phyloP scores from a whole-genome alignment of 352 stramenopile genomes.

The Blastocystis sp. region DNA sequence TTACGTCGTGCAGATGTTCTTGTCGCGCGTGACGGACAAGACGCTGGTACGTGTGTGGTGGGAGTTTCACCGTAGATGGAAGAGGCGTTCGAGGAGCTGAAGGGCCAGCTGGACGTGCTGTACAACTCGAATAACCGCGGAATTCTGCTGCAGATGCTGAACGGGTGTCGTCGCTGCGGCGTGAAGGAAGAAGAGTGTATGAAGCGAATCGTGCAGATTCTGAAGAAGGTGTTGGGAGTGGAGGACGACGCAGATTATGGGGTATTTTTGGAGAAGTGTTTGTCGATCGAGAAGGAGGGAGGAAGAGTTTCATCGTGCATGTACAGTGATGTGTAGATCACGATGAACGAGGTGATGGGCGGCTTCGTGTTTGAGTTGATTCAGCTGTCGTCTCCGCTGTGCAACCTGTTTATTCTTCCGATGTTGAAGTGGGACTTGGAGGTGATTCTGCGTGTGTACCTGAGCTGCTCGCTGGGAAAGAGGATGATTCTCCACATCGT shows the following conservation, averaged over 20 bases:
- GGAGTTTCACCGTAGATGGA: background rate
- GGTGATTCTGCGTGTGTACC: constrained; percentile 20
- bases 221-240: constrained; percentile 17
- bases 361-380: constrained; percentile 48
- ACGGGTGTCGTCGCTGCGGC: constrained; percentile 43
- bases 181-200: constrained; percentile 26
- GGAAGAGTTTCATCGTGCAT: background rate
- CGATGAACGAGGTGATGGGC: constrained; percentile 19
- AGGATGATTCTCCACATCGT: constrained; percentile 25
- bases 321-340: constrained; percentile 12
- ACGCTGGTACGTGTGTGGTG: background rate
- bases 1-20: constrained; percentile 70
- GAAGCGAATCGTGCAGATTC: background rate
- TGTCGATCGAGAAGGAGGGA: constrained; percentile 43
- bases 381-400: background rate
- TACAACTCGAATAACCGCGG: constrained; percentile 46
- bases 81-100: constrained; percentile 6
- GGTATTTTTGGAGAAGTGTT: constrained; percentile 16
- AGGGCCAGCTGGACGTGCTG: constrained; percentile 9
- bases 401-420: background rate
- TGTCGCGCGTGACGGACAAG: constrained; percentile 30
- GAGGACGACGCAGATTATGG: background rate
- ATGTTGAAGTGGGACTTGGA: constrained; percentile 45
- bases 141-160: constrained; percentile 50
- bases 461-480: constrained; percentile 54